These are phyloP conservation scores for Cutaneotrichosporon sp. DNA, from an alignment of 1,284 basidiomycete species.

Conservation along the genomic window DNA sequence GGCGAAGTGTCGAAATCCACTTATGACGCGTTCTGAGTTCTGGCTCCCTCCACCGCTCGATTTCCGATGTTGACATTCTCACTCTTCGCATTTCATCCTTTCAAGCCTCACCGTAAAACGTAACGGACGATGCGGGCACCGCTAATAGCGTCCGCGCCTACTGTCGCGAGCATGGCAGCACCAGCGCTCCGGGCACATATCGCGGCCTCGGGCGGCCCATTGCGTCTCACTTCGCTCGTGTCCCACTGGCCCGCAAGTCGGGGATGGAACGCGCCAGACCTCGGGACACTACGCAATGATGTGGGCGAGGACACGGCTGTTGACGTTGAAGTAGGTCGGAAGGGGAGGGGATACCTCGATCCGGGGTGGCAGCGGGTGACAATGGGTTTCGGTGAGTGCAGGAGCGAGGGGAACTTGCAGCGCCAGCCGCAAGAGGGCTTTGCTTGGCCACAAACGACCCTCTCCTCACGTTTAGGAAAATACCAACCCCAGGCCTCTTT, in stretches of 20 bases:
- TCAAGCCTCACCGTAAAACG: too few relatives aligned
- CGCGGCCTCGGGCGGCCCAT: neutral
- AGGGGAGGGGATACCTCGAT: conserved; percentile 40
- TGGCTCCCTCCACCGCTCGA: neutral
- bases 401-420: too few relatives aligned
- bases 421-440: too few relatives aligned
- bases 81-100: too few relatives aligned
- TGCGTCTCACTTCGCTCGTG: conserved; percentile 26
- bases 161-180: conserved; percentile 3
- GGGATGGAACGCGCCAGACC: neutral
- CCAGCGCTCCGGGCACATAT: conserved; percentile 26
- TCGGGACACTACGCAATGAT: neutral
- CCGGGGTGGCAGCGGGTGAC: conserved; percentile 30
- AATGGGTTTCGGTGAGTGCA: conserved; percentile 37
- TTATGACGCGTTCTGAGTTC: too few relatives aligned
- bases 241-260: conserved; percentile 37
- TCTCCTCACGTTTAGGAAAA: too few relatives aligned
- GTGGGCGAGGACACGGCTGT: conserved; percentile 32
- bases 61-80: too few relatives aligned
- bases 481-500: conserved; percentile 32
- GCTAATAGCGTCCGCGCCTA: neutral
- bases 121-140: too few relatives aligned
- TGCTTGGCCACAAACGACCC: too few relatives aligned
- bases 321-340: conserved; percentile 38
- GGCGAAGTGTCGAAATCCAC: neutral